Evolutionary conservation across 371 early-diverging fungal genomes (phyloP), one percentile per base, ranked within the genome.

Genomic region (Amoeboaphelidium occidentale): DNA sequence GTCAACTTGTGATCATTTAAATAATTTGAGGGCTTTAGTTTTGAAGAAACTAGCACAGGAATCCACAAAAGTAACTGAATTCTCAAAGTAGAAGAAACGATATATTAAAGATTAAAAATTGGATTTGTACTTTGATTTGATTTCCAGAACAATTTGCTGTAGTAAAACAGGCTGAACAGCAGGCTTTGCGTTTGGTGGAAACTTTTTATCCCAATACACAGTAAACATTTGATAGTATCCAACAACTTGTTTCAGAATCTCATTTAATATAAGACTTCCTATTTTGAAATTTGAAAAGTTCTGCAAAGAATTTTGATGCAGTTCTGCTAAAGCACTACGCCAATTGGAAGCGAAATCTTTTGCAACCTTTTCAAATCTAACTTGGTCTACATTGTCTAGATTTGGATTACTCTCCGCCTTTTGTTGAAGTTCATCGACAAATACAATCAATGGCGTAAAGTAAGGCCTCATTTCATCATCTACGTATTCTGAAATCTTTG

Each of bases 211-310:
- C 51, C 80, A 63, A 12, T 81, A 56, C 23, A 72, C 70, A 52
- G 79, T 55, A 58, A 84, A 91, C 23, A 79, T 75, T 45, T 81
- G 81, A 65, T 88, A 88, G 58, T 80, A 84, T 26, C 88, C 66
- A 23, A 88, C 73, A 32, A 87, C 64, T 56, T 81, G 81, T 20
- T 82, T 79, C 3, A 90, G 61, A 1, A 81, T 80, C 12, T 79
- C 72, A 52, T 92, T 90, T 39, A 90, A 63, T 20, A 88, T 80
- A 17, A 72, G 64, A 0, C 87, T 81, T 4, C 90, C 90, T 43
- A 84, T 88, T 52, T 79, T 79, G 62, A 85, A 88, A 63, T 87
- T 89, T 27, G 84, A 74, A 55, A 92, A 92, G 52, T 77, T 72
- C 52, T 82, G 86, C 43, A 81, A 75, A 14, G 85, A 78, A 12